Conservation (phyloP, 2,329 filamentous ascomycete genomes). For the Fusarium duplospermum region DNA sequence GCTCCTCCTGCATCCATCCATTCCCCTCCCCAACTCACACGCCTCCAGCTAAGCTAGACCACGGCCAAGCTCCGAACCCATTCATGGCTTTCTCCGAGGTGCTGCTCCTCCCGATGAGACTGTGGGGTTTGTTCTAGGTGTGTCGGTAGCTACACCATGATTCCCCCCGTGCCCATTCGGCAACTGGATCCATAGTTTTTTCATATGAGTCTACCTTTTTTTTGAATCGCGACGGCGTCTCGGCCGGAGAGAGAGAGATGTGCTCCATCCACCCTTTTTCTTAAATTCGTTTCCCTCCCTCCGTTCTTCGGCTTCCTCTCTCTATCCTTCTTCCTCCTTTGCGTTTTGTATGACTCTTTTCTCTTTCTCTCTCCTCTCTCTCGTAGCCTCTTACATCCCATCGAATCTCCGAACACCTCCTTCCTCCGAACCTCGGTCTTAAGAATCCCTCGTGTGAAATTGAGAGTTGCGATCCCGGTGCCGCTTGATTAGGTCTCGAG, state of each 20-base stretch:
- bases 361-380: background rate
- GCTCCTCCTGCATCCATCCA: background rate
- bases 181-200: background rate
- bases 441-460: conserved; percentile 7
- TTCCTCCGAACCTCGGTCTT: conserved; percentile 37
- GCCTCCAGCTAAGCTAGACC: background rate
- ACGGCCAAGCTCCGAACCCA: conserved; percentile 11
- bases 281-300: conserved; percentile 27
- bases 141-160: conserved; percentile 21
- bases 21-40: background rate
- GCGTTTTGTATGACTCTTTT: background rate
- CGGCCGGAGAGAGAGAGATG: background rate
- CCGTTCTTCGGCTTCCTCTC: conserved; percentile 3
- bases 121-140: conserved; percentile 36
- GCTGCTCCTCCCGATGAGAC: conserved; percentile 20
- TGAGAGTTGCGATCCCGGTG: background rate
- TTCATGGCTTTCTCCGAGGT: conserved; percentile 27
- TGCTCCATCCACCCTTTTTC: background rate
- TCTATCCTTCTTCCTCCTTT: background rate
- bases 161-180: background rate
- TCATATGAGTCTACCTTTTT: background rate
- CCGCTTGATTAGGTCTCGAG: no score
- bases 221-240: background rate
- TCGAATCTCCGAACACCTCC: conserved; percentile 26
- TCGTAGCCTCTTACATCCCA: conserved; percentile 5